These are phyloP conservation scores for Chlorella sp. DNA, from an alignment of 139 green algal species.

Conservation along the genomic window DNA sequence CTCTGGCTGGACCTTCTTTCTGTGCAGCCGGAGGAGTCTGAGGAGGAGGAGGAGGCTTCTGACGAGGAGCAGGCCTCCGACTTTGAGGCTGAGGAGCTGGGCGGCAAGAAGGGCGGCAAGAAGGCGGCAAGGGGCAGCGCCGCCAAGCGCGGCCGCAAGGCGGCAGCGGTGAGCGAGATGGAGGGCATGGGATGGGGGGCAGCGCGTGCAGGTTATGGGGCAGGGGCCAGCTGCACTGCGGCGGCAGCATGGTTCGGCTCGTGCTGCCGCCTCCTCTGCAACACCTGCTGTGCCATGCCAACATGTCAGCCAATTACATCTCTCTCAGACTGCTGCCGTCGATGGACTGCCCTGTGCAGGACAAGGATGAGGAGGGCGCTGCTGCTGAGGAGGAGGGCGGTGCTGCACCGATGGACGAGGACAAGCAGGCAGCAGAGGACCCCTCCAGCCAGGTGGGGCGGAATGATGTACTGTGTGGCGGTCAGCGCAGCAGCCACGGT, in stretches of 20 bases:
- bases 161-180: not conserved
- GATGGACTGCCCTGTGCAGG: not conserved
- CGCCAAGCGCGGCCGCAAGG: not conserved
- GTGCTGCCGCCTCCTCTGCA: too few relatives aligned
- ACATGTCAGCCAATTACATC: too few relatives aligned
- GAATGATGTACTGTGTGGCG: too few relatives aligned
- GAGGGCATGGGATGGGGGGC: not conserved
- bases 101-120: not conserved
- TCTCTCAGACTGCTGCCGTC: too few relatives aligned
- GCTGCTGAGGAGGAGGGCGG: too few relatives aligned
- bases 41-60: not conserved
- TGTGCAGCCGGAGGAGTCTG: not conserved
- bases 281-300: too few relatives aligned
- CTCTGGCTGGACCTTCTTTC: too few relatives aligned
- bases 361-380: not conserved
- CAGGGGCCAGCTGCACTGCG: not conserved
- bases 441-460: not conserved
- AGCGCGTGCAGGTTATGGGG: not conserved
- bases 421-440: not conserved
- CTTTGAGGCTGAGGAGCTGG: not conserved
- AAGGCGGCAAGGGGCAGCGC: not conserved
- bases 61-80: slow-evolving; percentile 1
- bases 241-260: not conserved
- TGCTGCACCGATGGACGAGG: not conserved
- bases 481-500: too few relatives aligned